Percentiles rank a stretch among this genome's conserved stretches.
Conservation (phyloP, 2,329 filamentous ascomycete genomes). For the Beauveria medogensis region DNA sequence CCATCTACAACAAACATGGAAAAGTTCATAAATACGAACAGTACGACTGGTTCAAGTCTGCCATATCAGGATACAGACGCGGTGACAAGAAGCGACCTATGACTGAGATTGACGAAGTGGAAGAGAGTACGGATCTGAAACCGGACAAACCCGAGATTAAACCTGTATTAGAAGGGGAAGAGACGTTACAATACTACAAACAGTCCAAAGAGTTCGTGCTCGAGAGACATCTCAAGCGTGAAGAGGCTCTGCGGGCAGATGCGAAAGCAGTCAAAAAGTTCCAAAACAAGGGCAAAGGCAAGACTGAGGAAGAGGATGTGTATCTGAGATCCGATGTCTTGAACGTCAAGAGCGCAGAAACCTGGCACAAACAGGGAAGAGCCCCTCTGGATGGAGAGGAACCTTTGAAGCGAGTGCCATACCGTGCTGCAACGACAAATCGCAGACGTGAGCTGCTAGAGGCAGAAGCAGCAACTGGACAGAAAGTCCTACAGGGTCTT, state of each 20-base stretch:
- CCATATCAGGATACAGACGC: constrained; percentile 63
- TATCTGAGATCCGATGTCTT: constrained; percentile 74
- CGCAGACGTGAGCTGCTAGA: constrained; percentile 85
- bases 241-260: constrained; percentile 71
- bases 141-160: constrained; percentile 66
- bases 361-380: constrained; percentile 95
- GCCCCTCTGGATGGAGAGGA: constrained; percentile 61
- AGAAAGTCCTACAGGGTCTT: constrained; percentile 78
- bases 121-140: constrained; percentile 70
- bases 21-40: constrained; percentile 70
- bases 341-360: constrained; percentile 82
- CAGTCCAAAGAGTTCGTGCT: constrained; percentile 78
- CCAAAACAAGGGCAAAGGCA: constrained; percentile 64
- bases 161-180: constrained; percentile 63
- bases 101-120: constrained; percentile 68
- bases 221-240: constrained; percentile 77
- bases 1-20: constrained; percentile 68
- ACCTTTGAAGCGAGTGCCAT: constrained; percentile 80
- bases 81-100: constrained; percentile 41
- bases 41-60: constrained; percentile 81
- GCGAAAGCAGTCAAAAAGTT: constrained; percentile 69
- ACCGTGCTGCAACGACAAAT: constrained; percentile 82
- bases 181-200: constrained; percentile 84
- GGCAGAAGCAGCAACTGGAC: constrained; percentile 67
- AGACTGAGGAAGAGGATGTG: constrained; percentile 68